Conservation (phyloP, 352 stramenopile genomes). For the Pythium sp. region DNA sequence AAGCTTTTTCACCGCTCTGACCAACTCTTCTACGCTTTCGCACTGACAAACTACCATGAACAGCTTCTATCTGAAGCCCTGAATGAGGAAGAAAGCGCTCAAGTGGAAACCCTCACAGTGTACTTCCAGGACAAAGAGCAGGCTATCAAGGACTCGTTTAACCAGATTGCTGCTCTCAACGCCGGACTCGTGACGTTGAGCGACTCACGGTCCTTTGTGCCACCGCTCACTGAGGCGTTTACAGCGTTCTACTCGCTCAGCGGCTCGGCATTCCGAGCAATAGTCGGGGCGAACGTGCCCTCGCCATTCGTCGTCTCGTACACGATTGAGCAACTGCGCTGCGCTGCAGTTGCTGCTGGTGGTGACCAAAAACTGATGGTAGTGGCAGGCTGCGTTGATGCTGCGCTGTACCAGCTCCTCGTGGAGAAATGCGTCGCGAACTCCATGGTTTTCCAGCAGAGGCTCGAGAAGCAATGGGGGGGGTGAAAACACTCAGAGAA, state of each 20-base stretch:
- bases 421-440: slow-evolving; percentile 12
- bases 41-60: background rate
- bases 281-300: background rate
- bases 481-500: background rate
- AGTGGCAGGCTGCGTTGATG: slow-evolving; percentile 4
- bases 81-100: slow-evolving; percentile 10
- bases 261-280: slow-evolving; percentile 8
- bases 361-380: background rate
- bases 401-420: slow-evolving; percentile 11
- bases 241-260: slow-evolving; percentile 13
- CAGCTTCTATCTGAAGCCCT: slow-evolving; percentile 15
- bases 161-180: slow-evolving; percentile 7
- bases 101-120: background rate
- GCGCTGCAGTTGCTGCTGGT: background rate
- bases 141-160: slow-evolving; percentile 16
- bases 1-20: background rate
- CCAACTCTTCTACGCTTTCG: background rate
- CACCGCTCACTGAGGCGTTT: slow-evolving; percentile 9
- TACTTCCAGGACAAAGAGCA: slow-evolving; percentile 5
- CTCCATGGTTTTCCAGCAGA: slow-evolving; percentile 2
- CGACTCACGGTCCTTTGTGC: background rate
- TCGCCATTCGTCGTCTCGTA: slow-evolving; percentile 17
- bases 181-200: slow-evolving; percentile 7
- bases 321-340: slow-evolving; percentile 14
- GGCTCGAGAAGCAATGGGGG: slow-evolving; percentile 10